These are phyloP conservation scores for Pelargonium fulgidum DNA, from an alignment of 441 rosid genomes.

Conservation along the genomic window DNA sequence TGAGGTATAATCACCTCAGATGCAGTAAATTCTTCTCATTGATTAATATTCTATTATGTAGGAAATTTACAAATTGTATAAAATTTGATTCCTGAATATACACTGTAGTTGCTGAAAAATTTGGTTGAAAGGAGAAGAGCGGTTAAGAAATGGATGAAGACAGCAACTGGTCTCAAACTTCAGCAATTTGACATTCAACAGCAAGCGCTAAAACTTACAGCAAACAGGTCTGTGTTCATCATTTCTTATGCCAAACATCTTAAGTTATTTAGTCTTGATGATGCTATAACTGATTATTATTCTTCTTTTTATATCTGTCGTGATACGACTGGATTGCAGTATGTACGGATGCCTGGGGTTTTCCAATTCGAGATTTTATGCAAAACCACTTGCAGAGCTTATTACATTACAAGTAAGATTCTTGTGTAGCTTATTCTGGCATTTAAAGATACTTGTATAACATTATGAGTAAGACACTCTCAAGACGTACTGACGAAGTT, in stretches of 20 bases:
- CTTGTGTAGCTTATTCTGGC: conserved; percentile 11
- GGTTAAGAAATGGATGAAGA: conserved; percentile 78
- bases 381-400: conserved; percentile 95
- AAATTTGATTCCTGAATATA: conserved; percentile 1
- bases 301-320: conserved; percentile 9
- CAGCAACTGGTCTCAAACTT: conserved; percentile 66
- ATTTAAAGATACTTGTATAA: background rate
- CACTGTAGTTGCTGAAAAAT: conserved; percentile 70
- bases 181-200: conserved; percentile 92
- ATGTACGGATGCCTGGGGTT: conserved; percentile 99
- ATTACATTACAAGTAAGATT: conserved; percentile 72
- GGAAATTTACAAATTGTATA: conserved; percentile 8
- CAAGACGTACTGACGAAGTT: conserved; percentile 15
- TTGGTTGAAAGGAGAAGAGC: conserved; percentile 79
- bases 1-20: conserved; percentile 44
- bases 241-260: conserved; percentile 5
- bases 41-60: background rate
- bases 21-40: background rate
- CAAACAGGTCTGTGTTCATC: conserved; percentile 62
- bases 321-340: conserved; percentile 37
- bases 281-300: conserved; percentile 15
- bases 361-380: conserved; percentile 93
- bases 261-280: conserved; percentile 6
- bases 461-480: no score
- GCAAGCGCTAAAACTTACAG: conserved; percentile 93